Evolutionary conservation across 164 flowering plant species (phyloP), one percentile per base, ranked within the genome.

Genomic region (Cinnamomum micranthum): DNA sequence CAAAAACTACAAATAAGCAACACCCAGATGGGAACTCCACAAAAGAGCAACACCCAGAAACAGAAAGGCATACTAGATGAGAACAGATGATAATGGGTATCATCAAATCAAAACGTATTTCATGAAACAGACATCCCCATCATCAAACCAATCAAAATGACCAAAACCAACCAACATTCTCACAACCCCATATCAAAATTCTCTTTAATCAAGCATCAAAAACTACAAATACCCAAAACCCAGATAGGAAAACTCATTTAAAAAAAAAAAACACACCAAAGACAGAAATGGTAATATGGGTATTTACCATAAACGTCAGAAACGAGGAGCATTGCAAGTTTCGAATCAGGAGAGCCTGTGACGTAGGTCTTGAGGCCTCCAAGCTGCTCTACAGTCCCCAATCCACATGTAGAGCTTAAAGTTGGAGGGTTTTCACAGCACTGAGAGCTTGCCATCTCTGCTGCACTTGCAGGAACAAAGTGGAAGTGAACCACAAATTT

Each of bases 271-370:
- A n/a, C n/a, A n/a, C n/a, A 0, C 3, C 2, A 60, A 60, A 31
- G 28, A 69, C n/a, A n/a, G 55, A 41, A 23, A 23, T 6, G 55
- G 55, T 20, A 58, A 69, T 20, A 47, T 20, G 50, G 65, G 55
- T 33, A 20, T n/a, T 77, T 68, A 89, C 95, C 97, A 74, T 68
- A 90, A 70, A 90, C 68, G 69, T 93, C 97, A 51, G 97, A 84
- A 63, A 86, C 64, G 71, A 93, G 84, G 73, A 93, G 80, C 63
- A 91, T 69, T 14, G 88, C 89, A 27, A 41, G 78, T 50, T 87
- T 88, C 80, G 93, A 87, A 70, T 80, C 77, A 11, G 84, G 33
- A 50, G 88, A 69, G 22, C 93, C 92, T 71, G 87, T 27, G 71
- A 88, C 74, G 63, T 93, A 93, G 60, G 87, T 67, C 19, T 78